Evolutionary conservation across 2,329 filamentous ascomycete genomes (phyloP), one percentile per base, ranked within the genome.

Genomic region (Trichoderma afroharzianum): DNA sequence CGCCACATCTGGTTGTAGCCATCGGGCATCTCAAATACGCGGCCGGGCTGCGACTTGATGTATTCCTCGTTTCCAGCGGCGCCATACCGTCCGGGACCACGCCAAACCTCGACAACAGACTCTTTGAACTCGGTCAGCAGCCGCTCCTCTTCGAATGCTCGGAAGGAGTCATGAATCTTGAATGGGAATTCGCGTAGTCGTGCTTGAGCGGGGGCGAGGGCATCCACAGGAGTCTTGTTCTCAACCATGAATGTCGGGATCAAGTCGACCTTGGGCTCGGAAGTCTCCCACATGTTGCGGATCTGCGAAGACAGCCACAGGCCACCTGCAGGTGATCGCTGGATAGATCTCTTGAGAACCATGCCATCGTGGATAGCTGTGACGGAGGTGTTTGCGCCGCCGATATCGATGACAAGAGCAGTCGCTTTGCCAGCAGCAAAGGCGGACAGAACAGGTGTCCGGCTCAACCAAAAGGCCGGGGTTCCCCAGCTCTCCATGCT

Each of bases 401-500:
- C 95, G 53, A 98, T 89, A 79, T 98, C 96, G 74, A 99, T 88
- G 57, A 99, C 94, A 57, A 99, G 88, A 7, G 95, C 95, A 5
- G 94, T 97, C 0, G 95, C 92, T 83, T 98, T 98, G 74, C 96
- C 96, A 18, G 94, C 92, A 21, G 94, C 94, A 79, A 98, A 98
- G 24, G 95, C 93, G 69, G 95, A 91, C 79, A 98, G 88, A 57
- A 98, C 95, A 30, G 95, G 94, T 68, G 91, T 97, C 78, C 93
- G 91, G 74, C 93, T 93, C 73, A 98, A 86, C 88, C 95, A 99
- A 82, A 98, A 98, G 6, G 96, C 96, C 21, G 96, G 96, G 70
- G 92, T 92, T 32, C 94, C 95, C 94, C 96, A 99, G 79, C 90
- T 93, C 86, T 99, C 96, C 91, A 99, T 98, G 72, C 94, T 94